Conservation (phyloP, 2,329 filamentous ascomycete genomes). For the Fusarium sp. region DNA sequence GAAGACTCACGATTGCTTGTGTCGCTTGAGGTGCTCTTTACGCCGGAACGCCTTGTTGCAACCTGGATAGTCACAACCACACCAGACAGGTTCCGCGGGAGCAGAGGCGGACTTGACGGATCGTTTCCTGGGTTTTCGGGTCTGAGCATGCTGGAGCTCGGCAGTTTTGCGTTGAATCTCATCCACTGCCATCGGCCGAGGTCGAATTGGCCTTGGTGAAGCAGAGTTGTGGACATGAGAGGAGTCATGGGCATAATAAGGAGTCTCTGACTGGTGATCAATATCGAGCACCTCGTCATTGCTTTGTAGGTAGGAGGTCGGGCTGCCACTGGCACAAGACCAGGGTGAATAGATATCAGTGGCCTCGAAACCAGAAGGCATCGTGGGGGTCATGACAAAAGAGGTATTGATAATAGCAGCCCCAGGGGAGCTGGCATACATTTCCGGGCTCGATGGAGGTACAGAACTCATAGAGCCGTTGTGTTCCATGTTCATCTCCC, state of each 20-base stretch:
- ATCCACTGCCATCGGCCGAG: neutral
- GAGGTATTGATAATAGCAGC: neutral
- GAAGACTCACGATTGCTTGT: slow-evolving; percentile 60
- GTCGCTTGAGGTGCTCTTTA: slow-evolving; percentile 67
- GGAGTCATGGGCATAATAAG: neutral
- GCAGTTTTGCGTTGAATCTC: neutral
- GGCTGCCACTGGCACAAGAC: neutral
- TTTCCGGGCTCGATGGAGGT: neutral
- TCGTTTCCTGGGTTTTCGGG: neutral
- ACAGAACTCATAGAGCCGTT: neutral
- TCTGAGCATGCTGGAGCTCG: neutral
- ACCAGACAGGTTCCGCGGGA: slow-evolving; percentile 51
- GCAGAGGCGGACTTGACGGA: slow-evolving; percentile 23
- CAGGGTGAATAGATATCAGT: neutral
- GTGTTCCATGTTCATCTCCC: neutral
- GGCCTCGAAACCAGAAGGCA: neutral
- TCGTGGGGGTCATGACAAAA: neutral
- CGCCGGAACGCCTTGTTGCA: slow-evolving; percentile 63
- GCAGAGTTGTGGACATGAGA: neutral
- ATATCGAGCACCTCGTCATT: neutral
- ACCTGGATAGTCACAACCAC: slow-evolving; percentile 57
- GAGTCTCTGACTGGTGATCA: neutral
- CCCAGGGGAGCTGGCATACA: neutral
- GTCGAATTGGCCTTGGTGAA: neutral
- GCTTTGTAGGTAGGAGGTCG: neutral